Evolutionary conservation across 2,329 filamentous ascomycete species (phyloP), one percentile per base, ranked within the genome.

Genomic region (Talaromyces sp.): DNA sequence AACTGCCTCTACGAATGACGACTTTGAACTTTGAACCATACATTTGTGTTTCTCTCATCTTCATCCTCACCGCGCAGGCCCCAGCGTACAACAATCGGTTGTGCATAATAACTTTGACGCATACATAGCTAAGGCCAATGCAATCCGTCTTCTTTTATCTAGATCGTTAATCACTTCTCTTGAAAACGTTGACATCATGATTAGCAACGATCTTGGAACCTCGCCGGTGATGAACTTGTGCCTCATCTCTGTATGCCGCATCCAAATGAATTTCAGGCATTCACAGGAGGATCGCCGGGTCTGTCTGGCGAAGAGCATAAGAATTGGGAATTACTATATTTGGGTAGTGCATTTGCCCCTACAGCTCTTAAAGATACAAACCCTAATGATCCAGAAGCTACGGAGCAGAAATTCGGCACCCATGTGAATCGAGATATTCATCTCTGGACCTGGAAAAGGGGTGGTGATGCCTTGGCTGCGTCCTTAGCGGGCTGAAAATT

Each of bases 381-480:
- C 7, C 12, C 52, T 56, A 25, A 37, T 56, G 52, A 40, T 40
- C 33, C 25, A 12, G 28, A 40, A 56, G 52, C 18, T 5, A 56
- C 18, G 52, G 52, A 56, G 52, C 33, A 56, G 33, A 21, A 56
- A 56, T 12, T 25, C 18, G 52, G 52, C 21, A 56, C 40, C 23
- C 40, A 39, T 21, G 2, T 56, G 16, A 33, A 56, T 56, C 33
- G 39, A 39, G 33, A 56, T 16, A 56, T 33, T 56, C 33, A 56
- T 39, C 52, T 56, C 33, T 56, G 52, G 33, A 28, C 52, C 52
- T 56, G 52, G 52, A 33, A 56, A 56, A 28, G 8, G 23, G 52
- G 37, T n/a, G 52, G 33, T 39, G 52, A 56, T 56, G 52, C 33
- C 52, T 35, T 40, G 52, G 33, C 39, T 56, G 52, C 52, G 52